Evolutionary conservation across 768 basidiomycete genomes (phyloP), one percentile per base, ranked within the genome.

Genomic region (Xerocomellus intermedius): DNA sequence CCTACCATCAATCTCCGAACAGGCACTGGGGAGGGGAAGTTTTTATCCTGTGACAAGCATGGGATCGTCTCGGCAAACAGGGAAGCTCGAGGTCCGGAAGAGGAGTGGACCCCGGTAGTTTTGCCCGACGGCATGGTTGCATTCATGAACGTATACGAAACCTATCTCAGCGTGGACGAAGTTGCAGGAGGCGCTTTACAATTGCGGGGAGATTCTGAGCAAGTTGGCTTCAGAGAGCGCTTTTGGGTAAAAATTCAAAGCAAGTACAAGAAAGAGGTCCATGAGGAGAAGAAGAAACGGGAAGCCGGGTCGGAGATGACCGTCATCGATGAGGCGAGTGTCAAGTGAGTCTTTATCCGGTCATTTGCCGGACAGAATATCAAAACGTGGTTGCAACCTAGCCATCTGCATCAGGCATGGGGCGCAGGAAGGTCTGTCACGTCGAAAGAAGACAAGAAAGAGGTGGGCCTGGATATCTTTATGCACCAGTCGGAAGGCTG

Each of bases 181-280:
- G 84, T 89, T 28, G 92, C 93, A 8, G 92, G 94, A 21, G 92
- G 92, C 1, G 71, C 82, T 37, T 69, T 95, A 50, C 80, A 86
- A 52, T 75, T 96, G 35, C 78, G 94, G 50, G 91, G 88, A 10
- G 94, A 97, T 66, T 87, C 84, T 59, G 91, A 94, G 50, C 84
- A 85, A 59, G 87, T 92, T 26, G 93, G 90, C 5, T 94, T 94
- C 65, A 75, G 79, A 44, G 93, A 96, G 66, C 79, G 91, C 13
- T 97, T 94, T 69, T 89, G 85, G 83, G 82, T 94, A 54, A 91
- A 91, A 74, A 84, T 96, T 17, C 94, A 97, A 74, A 84, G 78
- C 73, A 91, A 91, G 66, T 95, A 91, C 73, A 86, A 93, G 75
- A 82, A 82, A 65, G 92, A 95, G 68, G 91, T 87, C 13, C 74